These are phyloP conservation scores for Colletotrichum musicola DNA, from an alignment of 2,329 filamentous ascomycete genomes.

Conservation along the genomic window DNA sequence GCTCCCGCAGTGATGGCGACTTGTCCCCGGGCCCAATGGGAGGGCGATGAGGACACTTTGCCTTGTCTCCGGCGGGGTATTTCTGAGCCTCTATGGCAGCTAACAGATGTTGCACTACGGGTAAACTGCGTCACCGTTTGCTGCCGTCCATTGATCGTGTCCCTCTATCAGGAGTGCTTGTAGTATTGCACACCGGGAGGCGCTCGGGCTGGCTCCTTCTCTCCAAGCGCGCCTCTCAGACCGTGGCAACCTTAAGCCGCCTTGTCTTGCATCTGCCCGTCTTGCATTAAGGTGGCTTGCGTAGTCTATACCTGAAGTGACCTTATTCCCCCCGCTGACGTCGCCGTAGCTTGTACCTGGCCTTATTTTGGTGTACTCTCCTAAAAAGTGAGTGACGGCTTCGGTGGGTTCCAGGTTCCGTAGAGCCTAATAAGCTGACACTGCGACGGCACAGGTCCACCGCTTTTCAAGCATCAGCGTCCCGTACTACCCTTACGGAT, in stretches of 20 bases:
- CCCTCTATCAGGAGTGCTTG: not conserved
- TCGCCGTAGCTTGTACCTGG: not conserved
- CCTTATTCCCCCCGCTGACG: no score
- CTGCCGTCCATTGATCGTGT: not conserved
- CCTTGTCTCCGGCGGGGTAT: conserved; percentile 34
- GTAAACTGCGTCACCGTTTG: not conserved
- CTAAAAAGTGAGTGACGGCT: conserved; percentile 26
- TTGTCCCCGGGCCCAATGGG: conserved; percentile 2
- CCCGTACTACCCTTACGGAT: not conserved
- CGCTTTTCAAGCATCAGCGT: not conserved
- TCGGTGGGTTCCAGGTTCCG: conserved; percentile 33
- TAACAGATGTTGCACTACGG: no score
- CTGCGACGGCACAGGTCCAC: not conserved
- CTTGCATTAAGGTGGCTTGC: not conserved
- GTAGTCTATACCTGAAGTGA: not conserved
- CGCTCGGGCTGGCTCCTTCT: not conserved
- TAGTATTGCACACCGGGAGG: not conserved
- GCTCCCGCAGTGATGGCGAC: conserved; percentile 18
- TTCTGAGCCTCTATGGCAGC: not conserved
- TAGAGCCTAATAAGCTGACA: not conserved
- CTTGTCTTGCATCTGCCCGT: not conserved
- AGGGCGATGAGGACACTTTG: conserved; percentile 20
- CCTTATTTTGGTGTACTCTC: not conserved
- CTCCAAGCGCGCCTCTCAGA: conserved; percentile 18
- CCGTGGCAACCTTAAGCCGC: conserved; percentile 16